Evolutionary conservation across 1,284 basidiomycete genomes (phyloP), one percentile per base, ranked within the genome.

Genomic region (Marasmius fiardii): DNA sequence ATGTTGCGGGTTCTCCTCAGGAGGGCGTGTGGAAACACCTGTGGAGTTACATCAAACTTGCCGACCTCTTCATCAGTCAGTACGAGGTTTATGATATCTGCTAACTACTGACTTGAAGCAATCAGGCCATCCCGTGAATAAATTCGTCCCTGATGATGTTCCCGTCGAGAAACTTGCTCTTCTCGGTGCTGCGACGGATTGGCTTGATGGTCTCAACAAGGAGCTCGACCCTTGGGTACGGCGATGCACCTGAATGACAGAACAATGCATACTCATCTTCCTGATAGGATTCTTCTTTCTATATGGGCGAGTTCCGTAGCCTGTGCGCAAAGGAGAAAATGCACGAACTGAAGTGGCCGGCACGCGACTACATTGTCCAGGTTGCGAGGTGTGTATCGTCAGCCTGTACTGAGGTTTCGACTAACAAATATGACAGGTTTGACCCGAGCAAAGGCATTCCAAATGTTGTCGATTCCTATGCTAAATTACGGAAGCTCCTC

Each of bases 201-300:
- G 86, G 83, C 83, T 94, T 54, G 92, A 95, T 68, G 92, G 92
- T 35, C 76, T 95, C 61, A 94, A 92, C 82, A 95, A 95, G 75
- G 80, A 87, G 6, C 77, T 92, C 59, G 74, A 74, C 63, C 70
- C 78, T 43, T 92, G 90, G 88, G 47, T 49, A 49, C 28, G 47
- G 1, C 44, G n/a, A 6, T 31, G 16, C 7, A n/a, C 20, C 5
- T 33, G 28, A 16, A n/a, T 33, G 16, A 23, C 8, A n/a, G 8
- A 16, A 8, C 21, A 43, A 49, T 24, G 14, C 43, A 31, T 18
- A 23, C n/a, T 41, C 39, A 35, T 39, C 33, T 23, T 16, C 50
- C 16, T 21, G 54, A 74, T 71, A 74, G 47, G 89, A 92, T 67
- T 77, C 83, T 21, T 81, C 87, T 62, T 92, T 71, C 72, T 91